These are phyloP conservation scores for Cladosporium sp. DNA, from an alignment of 2,329 filamentous ascomycete genomes.

Conservation along the genomic window DNA sequence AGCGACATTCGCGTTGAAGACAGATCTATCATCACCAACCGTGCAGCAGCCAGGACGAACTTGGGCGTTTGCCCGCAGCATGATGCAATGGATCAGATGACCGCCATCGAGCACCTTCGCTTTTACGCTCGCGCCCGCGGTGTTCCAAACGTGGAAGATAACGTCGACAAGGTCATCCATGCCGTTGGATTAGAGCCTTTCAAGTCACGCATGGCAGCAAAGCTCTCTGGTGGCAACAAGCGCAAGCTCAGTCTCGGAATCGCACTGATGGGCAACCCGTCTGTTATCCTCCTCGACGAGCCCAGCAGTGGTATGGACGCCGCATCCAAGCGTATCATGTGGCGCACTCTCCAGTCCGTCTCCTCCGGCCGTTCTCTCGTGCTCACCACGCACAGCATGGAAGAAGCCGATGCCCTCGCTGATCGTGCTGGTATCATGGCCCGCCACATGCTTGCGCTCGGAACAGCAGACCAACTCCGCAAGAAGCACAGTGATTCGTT, in stretches of 20 bases:
- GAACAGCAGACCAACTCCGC: conserved; percentile 67
- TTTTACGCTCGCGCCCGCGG: conserved; percentile 87
- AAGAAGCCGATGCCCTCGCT: conserved; percentile 86
- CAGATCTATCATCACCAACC: conserved; percentile 66
- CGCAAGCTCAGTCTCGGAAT: conserved; percentile 87
- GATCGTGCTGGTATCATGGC: conserved; percentile 82
- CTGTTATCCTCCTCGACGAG: conserved; percentile 82
- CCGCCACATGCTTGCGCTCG: conserved; percentile 76
- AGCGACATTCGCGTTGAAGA: conserved; percentile 79
- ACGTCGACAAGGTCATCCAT: conserved; percentile 70
- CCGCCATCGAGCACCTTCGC: conserved; percentile 74
- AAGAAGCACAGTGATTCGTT: conserved; percentile 71
- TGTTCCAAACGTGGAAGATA: conserved; percentile 67
- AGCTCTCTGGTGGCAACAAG: conserved; percentile 86
- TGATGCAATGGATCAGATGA: conserved; percentile 82
- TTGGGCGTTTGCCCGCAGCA: conserved; percentile 84
- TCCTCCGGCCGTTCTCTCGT: conserved; percentile 75
- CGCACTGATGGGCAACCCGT: conserved; percentile 86
- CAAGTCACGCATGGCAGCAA: conserved; percentile 67
- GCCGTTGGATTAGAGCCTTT: conserved; percentile 75
- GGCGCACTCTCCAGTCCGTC: conserved; percentile 72
- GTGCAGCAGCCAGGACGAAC: conserved; percentile 66
- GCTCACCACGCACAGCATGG: conserved; percentile 91
- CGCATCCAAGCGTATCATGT: conserved; percentile 87
- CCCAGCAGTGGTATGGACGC: conserved; percentile 86